Conservation (phyloP, 805 yeast genomes). For the Ogataea siamensis region DNA sequence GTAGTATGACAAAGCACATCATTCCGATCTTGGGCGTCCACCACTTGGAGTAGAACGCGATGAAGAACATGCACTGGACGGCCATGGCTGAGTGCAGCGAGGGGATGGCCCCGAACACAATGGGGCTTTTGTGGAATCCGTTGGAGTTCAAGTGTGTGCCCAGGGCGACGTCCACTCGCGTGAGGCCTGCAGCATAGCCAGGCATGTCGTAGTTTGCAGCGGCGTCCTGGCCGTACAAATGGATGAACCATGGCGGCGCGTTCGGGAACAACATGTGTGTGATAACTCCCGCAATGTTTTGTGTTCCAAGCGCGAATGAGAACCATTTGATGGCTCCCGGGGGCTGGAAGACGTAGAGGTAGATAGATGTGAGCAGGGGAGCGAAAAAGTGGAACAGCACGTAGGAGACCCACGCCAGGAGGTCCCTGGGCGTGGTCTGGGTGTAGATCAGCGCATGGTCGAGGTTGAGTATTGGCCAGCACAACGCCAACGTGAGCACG, state of each 20-base stretch:
- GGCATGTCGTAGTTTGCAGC: constrained; percentile 58
- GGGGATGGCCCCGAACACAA: constrained; percentile 76
- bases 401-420: constrained; percentile 60
- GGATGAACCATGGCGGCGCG: constrained; percentile 76
- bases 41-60: constrained; percentile 41
- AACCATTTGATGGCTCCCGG: constrained; percentile 61
- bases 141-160: constrained; percentile 59
- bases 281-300: constrained; percentile 55
- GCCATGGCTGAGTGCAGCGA: constrained; percentile 70
- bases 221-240: constrained; percentile 55
- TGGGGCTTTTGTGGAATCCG: constrained; percentile 66
- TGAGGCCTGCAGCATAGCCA: constrained; percentile 71
- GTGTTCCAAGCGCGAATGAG: constrained; percentile 54
- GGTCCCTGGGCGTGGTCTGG: constrained; percentile 46
- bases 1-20: constrained; percentile 46
- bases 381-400: constrained; percentile 59
- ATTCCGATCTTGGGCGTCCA: constrained; percentile 36
- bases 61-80: constrained; percentile 43
- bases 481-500: constrained; percentile 39
- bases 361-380: constrained; percentile 60
- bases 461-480: constrained; percentile 51
- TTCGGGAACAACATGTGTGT: constrained; percentile 65
- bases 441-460: constrained; percentile 39
- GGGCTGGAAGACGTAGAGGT: constrained; percentile 63
- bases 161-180: constrained; percentile 59